phyloP scores from a whole-genome alignment of 176 grass and related monocot genomes.

The Phragmites australis region DNA sequence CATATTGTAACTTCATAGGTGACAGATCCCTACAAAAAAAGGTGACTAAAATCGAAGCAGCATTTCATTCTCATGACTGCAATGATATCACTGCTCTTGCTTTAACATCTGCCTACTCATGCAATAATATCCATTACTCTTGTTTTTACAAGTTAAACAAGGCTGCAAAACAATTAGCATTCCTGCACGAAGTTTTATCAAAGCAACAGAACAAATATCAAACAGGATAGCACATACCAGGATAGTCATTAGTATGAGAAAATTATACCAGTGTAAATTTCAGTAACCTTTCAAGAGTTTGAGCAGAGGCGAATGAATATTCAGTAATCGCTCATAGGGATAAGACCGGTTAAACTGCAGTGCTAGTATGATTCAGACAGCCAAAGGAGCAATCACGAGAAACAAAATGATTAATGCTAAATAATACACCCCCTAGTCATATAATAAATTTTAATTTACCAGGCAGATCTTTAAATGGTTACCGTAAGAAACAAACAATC shows the following conservation, averaged over 20 bases:
- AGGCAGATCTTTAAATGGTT: background rate
- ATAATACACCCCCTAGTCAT: background rate
- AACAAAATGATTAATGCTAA: background rate
- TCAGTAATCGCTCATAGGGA: conserved; percentile 9
- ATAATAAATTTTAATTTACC: background rate
- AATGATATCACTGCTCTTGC: background rate
- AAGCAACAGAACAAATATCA: conserved; percentile 11
- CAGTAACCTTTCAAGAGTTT: background rate
- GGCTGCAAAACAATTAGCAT: background rate
- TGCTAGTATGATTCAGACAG: background rate
- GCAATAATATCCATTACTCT: background rate
- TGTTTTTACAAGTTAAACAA: background rate
- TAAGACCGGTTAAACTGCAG: background rate
- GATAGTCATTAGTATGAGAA: background rate
- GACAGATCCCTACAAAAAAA: too few relatives aligned
- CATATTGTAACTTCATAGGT: too few relatives aligned
- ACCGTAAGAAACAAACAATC: background rate
- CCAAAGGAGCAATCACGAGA: background rate
- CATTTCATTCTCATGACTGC: background rate
- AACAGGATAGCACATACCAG: background rate
- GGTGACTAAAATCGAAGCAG: background rate
- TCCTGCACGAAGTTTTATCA: background rate
- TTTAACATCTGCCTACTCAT: background rate
- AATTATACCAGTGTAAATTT: background rate
- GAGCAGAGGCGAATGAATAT: background rate